A percentile compares a stretch with the other conserved stretches of the same genome.
Conservation (phyloP, 2,329 filamentous ascomycete genomes). For the Apiospora koreana region DNA sequence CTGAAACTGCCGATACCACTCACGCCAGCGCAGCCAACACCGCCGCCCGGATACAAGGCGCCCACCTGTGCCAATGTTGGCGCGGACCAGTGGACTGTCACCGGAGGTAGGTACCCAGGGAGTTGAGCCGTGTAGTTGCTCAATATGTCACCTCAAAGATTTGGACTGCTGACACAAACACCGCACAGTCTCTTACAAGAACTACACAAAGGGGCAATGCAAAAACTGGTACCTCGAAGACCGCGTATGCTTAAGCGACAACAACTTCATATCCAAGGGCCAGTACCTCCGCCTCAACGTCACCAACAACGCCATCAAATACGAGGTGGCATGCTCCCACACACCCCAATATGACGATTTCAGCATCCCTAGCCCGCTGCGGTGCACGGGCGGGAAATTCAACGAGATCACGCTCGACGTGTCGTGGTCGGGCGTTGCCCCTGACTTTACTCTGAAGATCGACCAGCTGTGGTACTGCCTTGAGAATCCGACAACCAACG, state of each 20-base stretch:
- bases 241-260: not conserved
- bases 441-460: constrained; percentile 3
- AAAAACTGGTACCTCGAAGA: not conserved
- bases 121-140: too few species aligned
- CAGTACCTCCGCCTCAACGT: not conserved
- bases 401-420: not conserved
- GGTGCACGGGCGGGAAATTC: not conserved
- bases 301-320: not conserved
- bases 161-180: not conserved
- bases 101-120: not conserved
- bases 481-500: not conserved
- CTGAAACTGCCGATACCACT: not conserved
- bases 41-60: not conserved
- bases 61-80: not conserved
- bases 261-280: not conserved
- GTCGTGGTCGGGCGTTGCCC: not conserved
- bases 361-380: not conserved
- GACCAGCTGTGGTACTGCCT: not conserved
- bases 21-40: not conserved
- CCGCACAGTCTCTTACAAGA: not conserved
- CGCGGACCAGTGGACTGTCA: not conserved
- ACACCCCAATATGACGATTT: not conserved
- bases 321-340: not conserved
- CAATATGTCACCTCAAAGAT: not conserved
- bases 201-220: not conserved